These are phyloP conservation scores for Ramularia collo-cygni DNA, from an alignment of 2,329 filamentous ascomycete species.

Conservation along the genomic window DNA sequence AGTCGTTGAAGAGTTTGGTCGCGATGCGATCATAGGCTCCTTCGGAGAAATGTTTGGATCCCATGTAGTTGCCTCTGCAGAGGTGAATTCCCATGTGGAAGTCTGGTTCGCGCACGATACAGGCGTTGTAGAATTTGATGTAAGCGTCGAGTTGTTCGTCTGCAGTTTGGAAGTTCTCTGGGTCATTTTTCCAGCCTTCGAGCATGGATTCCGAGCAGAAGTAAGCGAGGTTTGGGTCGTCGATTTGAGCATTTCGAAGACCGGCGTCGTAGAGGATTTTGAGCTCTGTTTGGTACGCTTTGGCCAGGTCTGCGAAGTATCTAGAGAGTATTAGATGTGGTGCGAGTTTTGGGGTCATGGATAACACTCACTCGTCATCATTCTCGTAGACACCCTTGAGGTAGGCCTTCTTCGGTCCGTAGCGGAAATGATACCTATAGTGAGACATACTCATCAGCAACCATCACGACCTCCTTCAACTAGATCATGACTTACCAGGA, in stretches of 20 bases:
- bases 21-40: constrained; percentile 44
- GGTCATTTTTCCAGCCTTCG: constrained; percentile 60
- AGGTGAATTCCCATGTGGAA: constrained; percentile 73
- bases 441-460: not conserved
- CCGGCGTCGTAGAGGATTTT: constrained; percentile 41
- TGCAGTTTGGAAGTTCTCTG: constrained; percentile 59
- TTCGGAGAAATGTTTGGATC: constrained; percentile 41
- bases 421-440: constrained; percentile 60
- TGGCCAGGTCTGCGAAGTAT: constrained; percentile 42
- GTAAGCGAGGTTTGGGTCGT: constrained; percentile 47
- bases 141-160: constrained; percentile 69
- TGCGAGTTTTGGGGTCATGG: too few species aligned
- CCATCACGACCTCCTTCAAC: not conserved
- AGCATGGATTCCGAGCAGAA: constrained; percentile 70
- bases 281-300: constrained; percentile 41
- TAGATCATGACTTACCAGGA: constrained; percentile 23
- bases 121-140: constrained; percentile 70
- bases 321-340: too few species aligned
- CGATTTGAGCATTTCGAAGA: constrained; percentile 43
- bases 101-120: constrained; percentile 52
- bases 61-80: constrained; percentile 50
- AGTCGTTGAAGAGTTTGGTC: constrained; percentile 29
- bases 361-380: constrained; percentile 42
- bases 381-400: constrained; percentile 39
- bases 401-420: constrained; percentile 47